Conservation (phyloP, 352 stramenopile genomes). For the Phytophthora quininea region DNA sequence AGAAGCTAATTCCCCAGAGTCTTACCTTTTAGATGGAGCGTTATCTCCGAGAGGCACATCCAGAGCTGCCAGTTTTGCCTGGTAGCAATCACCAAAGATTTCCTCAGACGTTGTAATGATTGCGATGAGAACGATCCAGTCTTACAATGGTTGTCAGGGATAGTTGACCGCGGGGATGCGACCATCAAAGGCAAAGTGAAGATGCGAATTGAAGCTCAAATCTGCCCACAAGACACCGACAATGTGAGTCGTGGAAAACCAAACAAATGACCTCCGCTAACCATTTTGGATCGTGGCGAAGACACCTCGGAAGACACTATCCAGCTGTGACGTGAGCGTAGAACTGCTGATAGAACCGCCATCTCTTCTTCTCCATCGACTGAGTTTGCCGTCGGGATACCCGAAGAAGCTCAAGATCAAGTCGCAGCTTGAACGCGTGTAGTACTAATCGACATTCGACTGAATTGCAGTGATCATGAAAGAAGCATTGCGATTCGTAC, state of each 20-base stretch:
- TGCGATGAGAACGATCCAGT: not conserved
- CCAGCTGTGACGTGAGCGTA: constrained; percentile 29
- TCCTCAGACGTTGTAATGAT: too few relatives aligned
- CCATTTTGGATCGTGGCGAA: constrained; percentile 32
- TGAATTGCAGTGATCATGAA: too few relatives aligned
- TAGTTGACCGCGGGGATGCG: constrained; percentile 49
- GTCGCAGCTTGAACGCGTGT: constrained; percentile 55
- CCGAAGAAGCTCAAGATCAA: constrained; percentile 60
- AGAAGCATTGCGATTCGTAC: constrained; percentile 3
- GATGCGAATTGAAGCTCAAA: constrained; percentile 39
- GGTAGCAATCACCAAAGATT: too few relatives aligned
- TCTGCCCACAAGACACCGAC: constrained; percentile 29
- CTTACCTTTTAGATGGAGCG: constrained; percentile 14
- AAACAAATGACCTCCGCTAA: too few relatives aligned
- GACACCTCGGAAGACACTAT: constrained; percentile 31
- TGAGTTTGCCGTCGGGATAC: constrained; percentile 49
- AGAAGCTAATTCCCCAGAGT: too few relatives aligned
- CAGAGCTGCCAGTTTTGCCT: constrained; percentile 33
- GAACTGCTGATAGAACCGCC: constrained; percentile 17
- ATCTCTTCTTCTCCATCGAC: constrained; percentile 20
- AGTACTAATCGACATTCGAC: too few relatives aligned
- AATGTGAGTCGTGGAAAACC: not conserved
- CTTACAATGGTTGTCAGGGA: constrained; percentile 49
- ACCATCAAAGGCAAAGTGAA: constrained; percentile 59
- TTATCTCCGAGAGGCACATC: constrained; percentile 18